These are phyloP conservation scores for Cercospora sp. DNA, from an alignment of 2,329 filamentous ascomycete genomes.

Conservation along the genomic window DNA sequence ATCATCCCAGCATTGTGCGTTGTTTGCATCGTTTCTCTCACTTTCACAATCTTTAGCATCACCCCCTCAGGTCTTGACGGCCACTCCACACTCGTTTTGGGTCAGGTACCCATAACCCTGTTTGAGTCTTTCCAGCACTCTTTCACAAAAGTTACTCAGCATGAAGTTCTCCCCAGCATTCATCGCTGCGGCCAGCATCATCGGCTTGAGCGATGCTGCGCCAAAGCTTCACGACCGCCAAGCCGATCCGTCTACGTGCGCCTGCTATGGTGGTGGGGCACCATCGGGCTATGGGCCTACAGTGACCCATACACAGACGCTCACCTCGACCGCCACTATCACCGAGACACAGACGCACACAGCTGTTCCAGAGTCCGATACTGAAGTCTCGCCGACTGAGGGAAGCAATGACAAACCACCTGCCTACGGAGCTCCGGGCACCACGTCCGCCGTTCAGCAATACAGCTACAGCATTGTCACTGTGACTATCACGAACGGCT, in stretches of 20 bases:
- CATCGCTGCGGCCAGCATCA: constrained; percentile 48
- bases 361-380: constrained; percentile 18
- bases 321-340: constrained; percentile 23
- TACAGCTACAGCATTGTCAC: constrained; percentile 23
- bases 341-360: constrained; percentile 18
- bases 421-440: constrained; percentile 13
- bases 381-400: constrained; percentile 21
- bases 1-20: constrained; percentile 8
- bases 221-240: constrained; percentile 51
- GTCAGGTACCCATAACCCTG: constrained; percentile 16
- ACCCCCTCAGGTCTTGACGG: constrained; percentile 30
- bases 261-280: constrained; percentile 12
- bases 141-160: constrained; percentile 22
- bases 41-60: constrained; percentile 31
- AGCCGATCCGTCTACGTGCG: constrained; percentile 41
- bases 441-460: constrained; percentile 15
- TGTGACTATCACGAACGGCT: constrained; percentile 17
- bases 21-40: constrained; percentile 1
- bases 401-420: constrained; percentile 15
- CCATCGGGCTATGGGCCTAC: constrained; percentile 18
- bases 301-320: constrained; percentile 26
- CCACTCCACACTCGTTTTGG: constrained; percentile 27
- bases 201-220: constrained; percentile 48
- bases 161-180: constrained; percentile 44
- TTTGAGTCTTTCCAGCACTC: constrained; percentile 15